Base-by-base conservation (phyloP, 805 yeast species). In the Wickerhamiella australiensis region DNA sequence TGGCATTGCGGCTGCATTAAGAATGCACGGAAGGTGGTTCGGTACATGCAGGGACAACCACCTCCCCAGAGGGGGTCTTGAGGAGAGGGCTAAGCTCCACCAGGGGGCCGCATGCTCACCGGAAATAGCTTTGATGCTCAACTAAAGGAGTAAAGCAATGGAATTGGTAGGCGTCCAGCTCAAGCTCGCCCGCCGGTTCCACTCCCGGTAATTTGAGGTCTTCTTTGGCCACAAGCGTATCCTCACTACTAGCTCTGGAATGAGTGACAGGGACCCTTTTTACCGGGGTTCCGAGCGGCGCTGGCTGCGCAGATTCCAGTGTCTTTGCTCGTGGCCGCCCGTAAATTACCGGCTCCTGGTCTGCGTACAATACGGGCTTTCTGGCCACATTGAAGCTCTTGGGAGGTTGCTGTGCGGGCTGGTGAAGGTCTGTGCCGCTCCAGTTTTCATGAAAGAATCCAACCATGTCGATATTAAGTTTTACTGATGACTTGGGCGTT, bases 391-490 rank as follows among this genome's bases (percentile, higher is more conserved):
- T 45, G 41, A 45, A 45, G 15, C 25, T 27, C 15, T 23, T 18
- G 8, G 41, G 35, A 17, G 26, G 41, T 2, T 23, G 21, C 15
- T 23, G 21, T 17, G 23, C 41, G n/a, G 33, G 22, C 25, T 45
- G 23, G 29, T 45, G 27, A 5, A 45, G 47, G 29, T 27, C 21
- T 9, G 47, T 15, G 15, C 42, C 47, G 18, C 47, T 45, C 47
- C 47, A 45, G 31, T 45, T 45, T 33, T 45, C 47, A 38, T 45
- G 47, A 18, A 45, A 45, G 2, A 45, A 22, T 3, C 47, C 47
- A 7, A 45, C 47, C 47, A 45, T 45, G n/a, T n/a, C n/a, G n/a
- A n/a, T n/a, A n/a, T n/a, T n/a, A n/a, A n/a, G n/a, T n/a, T n/a
- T n/a, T n/a, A n/a, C n/a, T n/a, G n/a, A n/a, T n/a, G n/a, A n/a